A percentile compares a stretch with the other conserved stretches of the same genome.
phyloP scores from a whole-genome alignment of 2,329 filamentous ascomycete species.

The Aspergillus brasiliensis region DNA sequence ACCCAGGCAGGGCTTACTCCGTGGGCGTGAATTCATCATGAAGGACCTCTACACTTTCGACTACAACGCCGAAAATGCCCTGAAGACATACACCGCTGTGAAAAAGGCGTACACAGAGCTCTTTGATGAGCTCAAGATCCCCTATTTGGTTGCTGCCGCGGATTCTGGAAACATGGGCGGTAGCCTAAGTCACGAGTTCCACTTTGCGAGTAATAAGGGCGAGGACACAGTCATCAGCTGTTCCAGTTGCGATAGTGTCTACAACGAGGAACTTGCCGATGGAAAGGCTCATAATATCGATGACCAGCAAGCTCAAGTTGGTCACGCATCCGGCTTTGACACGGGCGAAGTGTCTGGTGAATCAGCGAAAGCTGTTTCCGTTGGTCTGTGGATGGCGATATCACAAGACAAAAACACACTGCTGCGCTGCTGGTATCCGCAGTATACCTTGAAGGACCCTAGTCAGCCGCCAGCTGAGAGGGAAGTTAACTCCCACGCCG shows the following conservation, averaged over 20 bases:
- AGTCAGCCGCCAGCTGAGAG: conserved; percentile 36
- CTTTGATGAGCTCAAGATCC: conserved; percentile 80
- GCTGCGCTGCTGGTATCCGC: conserved; percentile 69
- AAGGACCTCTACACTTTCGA: conserved; percentile 99
- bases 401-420: conserved; percentile 64
- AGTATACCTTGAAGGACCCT: conserved; percentile 40
- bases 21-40: conserved; percentile 92
- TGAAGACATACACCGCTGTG: conserved; percentile 78
- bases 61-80: conserved; percentile 63
- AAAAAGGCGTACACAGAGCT: conserved; percentile 72
- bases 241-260: conserved; percentile 69
- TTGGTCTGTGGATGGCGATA: conserved; percentile 43
- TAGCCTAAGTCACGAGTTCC: conserved; percentile 90
- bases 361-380: conserved; percentile 36
- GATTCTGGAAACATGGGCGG: conserved; percentile 97
- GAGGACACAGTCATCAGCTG: conserved; percentile 86
- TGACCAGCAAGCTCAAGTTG: conserved; percentile 8
- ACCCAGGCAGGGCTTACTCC: conserved; percentile 82
- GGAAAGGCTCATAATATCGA: conserved; percentile 32
- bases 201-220: conserved; percentile 75
- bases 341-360: conserved; percentile 23
- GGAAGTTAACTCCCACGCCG: conserved; percentile 60
- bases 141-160: conserved; percentile 81
- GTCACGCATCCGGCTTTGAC: conserved; percentile 25
- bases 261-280: conserved; percentile 83